Evolutionary conservation across 257 asterid genomes (phyloP), one percentile per base, ranked within the genome.

Genomic region (Striga asiatica): DNA sequence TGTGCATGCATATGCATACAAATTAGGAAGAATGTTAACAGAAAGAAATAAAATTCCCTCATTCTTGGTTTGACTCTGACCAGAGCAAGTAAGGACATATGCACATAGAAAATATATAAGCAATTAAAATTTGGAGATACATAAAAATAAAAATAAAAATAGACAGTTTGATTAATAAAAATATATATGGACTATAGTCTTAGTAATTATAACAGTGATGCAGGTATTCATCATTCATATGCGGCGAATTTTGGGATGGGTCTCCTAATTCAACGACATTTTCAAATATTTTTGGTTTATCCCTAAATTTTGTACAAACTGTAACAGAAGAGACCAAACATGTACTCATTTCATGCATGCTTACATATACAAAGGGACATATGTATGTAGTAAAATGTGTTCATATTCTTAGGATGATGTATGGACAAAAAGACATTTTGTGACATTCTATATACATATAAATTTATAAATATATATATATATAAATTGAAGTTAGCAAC

Each of bases 221-320:
- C 78, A 62, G 64, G 71, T 72, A 58, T 64, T 67, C 73, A 50
- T 73, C 72, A 75, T 61, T 71, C 60, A 70, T 67, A 61, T 52
- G 68, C 68, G 79, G 74, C 76, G 78, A 76, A 64, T 60, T 71
- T 59, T 13, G 50, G 84, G 75, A 71, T 23, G 20, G 43, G 82
- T 81, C 76, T 67, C 69, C 75, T 71, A 29, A 53, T 74, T 74
- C 71, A 43, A 74, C 75, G 74, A 74, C 87, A 76, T 47, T 67
- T 72, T 68, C 79, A 79, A 31, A 38, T n/a, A n/a, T 61, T 45
- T 68, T 54, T 12, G 35, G 42, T 57, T 57, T 20, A 17, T 41
- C 51, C 57, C 21, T 42, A n/a, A n/a, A n/a, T n/a, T n/a, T n/a
- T n/a, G n/a, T n/a, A n/a, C n/a, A n/a, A n/a, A n/a, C n/a, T n/a